A percentile compares a stretch with the other conserved stretches of the same genome.
These are phyloP conservation scores for Populus alba DNA, from an alignment of 345 rosid genomes.

Conservation along the genomic window DNA sequence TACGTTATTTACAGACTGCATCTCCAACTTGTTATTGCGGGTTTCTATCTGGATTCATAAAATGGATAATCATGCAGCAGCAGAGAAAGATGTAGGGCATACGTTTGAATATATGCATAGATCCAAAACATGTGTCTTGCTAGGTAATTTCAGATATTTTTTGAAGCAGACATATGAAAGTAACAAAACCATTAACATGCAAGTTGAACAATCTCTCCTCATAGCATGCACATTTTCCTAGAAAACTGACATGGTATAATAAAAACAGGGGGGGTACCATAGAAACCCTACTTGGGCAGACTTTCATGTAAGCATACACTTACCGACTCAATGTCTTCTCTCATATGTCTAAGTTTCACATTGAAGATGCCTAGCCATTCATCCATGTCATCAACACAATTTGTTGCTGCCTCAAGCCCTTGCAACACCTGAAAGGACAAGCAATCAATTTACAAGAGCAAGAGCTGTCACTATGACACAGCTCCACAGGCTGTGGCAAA, in stretches of 20 bases:
- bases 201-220: background rate
- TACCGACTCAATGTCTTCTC: conserved; percentile 98
- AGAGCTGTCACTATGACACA: background rate
- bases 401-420: conserved; percentile 94
- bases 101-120: conserved; percentile 3
- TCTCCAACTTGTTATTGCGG: conserved; percentile 94
- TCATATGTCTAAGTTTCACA: conserved; percentile 96
- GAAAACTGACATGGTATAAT: background rate
- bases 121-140: background rate
- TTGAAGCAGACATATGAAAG: background rate
- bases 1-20: conserved; percentile 92
- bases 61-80: conserved; percentile 12
- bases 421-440: conserved; percentile 67
- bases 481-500: background rate
- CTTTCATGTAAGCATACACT: conserved; percentile 12
- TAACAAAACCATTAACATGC: background rate
- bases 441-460: conserved; percentile 2
- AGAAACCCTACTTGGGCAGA: conserved; percentile 11
- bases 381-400: conserved; percentile 96
- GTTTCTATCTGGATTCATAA: conserved; percentile 73
- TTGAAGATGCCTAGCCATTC: conserved; percentile 97
- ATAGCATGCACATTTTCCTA: background rate
- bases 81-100: conserved; percentile 8
- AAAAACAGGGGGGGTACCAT: conserved; percentile 11
- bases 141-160: conserved; percentile 5